A percentile compares a stretch with the other conserved stretches of the same genome.
Evolutionary conservation across 2,329 filamentous ascomycete species (phyloP).

Genomic region (Microdochium trichocladiopsis): DNA sequence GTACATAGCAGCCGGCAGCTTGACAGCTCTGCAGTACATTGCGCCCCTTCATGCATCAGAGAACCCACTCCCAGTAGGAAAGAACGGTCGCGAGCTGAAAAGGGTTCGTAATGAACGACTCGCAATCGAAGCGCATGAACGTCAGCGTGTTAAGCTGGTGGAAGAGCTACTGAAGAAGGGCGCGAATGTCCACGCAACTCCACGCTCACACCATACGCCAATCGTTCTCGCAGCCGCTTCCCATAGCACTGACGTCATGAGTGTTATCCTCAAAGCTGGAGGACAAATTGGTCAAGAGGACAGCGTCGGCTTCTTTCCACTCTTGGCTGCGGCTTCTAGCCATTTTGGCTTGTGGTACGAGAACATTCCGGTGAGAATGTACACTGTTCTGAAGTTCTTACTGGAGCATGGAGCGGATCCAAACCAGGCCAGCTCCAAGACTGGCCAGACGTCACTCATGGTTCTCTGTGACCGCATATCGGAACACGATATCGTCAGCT

Average conservation of each 20-base stretch:
- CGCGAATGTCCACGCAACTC: no score
- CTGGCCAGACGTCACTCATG: neutral
- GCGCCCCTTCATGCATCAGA: no score
- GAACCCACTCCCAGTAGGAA: no score
- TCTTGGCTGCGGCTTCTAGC: neutral
- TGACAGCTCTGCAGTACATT: no score
- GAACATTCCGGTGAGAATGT: neutral
- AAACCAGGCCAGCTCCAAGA: neutral
- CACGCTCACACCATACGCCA: neutral
- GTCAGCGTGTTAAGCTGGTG: no score
- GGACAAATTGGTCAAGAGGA: neutral
- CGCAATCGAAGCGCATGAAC: no score
- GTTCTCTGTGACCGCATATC: neutral
- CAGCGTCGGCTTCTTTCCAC: neutral
- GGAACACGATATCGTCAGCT: neutral
- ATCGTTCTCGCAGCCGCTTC: neutral
- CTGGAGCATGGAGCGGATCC: neutral
- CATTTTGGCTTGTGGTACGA: neutral
- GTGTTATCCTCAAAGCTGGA: neutral
- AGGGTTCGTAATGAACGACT: no score
- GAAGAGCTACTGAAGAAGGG: no score
- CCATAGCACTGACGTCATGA: neutral
- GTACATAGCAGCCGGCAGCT: no score
- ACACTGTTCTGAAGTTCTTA: neutral
- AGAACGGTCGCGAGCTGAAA: no score